These are phyloP conservation scores for Suhomyces xylopsoci DNA, from an alignment of 805 yeast genomes.

Conservation along the genomic window DNA sequence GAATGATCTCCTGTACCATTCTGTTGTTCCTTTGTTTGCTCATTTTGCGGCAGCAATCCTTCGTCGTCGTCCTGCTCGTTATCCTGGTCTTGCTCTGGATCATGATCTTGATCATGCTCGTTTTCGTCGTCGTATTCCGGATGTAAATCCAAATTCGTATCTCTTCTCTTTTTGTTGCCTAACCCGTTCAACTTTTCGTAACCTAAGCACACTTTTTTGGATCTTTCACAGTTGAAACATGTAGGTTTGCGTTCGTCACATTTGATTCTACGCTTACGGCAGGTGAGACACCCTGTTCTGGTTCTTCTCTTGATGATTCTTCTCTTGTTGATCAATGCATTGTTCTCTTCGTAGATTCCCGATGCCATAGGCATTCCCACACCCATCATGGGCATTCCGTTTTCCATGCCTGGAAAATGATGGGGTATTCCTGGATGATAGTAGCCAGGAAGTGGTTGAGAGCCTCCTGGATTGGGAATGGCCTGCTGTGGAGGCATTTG, in stretches of 20 bases:
- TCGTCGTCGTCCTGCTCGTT: not conserved
- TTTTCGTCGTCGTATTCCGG: slow-evolving; percentile 3
- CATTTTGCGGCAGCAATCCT: not conserved
- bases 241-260: slow-evolving; percentile 74
- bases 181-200: slow-evolving; percentile 41
- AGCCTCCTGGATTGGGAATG: not conserved
- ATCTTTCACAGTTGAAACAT: slow-evolving; percentile 65
- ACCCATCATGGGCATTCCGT: slow-evolving; percentile 3
- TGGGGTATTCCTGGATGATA: slow-evolving; percentile 3
- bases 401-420: not conserved
- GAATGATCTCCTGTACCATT: slow-evolving; percentile 6
- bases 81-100: not conserved
- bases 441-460: slow-evolving; percentile 1
- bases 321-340: slow-evolving; percentile 33
- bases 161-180: slow-evolving; percentile 5
- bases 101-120: not conserved
- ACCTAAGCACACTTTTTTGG: slow-evolving; percentile 65
- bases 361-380: slow-evolving; percentile 6
- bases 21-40: not conserved
- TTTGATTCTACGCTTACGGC: slow-evolving; percentile 55
- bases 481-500: not conserved
- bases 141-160: slow-evolving; percentile 2
- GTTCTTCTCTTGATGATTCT: slow-evolving; percentile 58
- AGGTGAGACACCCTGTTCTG: slow-evolving; percentile 72
- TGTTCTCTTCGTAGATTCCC: slow-evolving; percentile 21